Base-by-base conservation (phyloP, 139 green algal species). In the Diplosphaera chodatii region DNA sequence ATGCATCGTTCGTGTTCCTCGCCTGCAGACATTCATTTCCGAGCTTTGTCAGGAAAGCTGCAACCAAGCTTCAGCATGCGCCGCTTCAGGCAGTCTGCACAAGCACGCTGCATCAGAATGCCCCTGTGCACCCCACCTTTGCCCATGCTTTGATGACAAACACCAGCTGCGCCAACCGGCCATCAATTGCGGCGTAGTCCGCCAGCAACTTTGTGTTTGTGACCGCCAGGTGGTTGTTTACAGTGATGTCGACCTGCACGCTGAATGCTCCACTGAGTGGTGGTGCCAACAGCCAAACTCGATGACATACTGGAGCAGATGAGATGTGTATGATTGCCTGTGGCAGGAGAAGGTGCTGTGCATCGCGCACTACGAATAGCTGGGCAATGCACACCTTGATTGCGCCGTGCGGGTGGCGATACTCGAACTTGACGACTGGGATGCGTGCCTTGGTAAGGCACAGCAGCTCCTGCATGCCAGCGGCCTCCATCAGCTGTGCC, bases 61-160 rank as follows among this genome's bases (percentile, higher is more conserved):
- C 37, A 48, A 48, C n/a, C n/a, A n/a, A n/a, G n/a, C n/a, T n/a
- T n/a, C 8, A 48, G 37, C 8, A 48, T 48, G 37, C 6, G 37
- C 8, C 37, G 6, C 8, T 10, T 20, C 37, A 10, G 37, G 37
- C 37, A 48, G 37, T 6, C 6, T 10, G 8, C 10, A 10, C 37
- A 48, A 48, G 37, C 10, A 10, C 6, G 37, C 37, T 48, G 6
- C 8, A 10, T 48, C 37, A 20, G 6, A 10, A 48, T 20, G 72
- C 59, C 15, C 92, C 81, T 55, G 37, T 6, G 37, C 37, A 48
- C 8, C 37, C 10, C 37, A 74, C 71, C 82, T 94, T 95, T 63
- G 93, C 92, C 93, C 93, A 98, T 76, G 94, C 87, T 90, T 98
- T 98, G 68, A 97, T 86, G 28, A 96, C 55, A 33, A 89, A 81